Percentiles rank a stretch among this genome's conserved stretches.
Conservation (phyloP, 345 rosid species). For the Gossypioides kirkii region DNA sequence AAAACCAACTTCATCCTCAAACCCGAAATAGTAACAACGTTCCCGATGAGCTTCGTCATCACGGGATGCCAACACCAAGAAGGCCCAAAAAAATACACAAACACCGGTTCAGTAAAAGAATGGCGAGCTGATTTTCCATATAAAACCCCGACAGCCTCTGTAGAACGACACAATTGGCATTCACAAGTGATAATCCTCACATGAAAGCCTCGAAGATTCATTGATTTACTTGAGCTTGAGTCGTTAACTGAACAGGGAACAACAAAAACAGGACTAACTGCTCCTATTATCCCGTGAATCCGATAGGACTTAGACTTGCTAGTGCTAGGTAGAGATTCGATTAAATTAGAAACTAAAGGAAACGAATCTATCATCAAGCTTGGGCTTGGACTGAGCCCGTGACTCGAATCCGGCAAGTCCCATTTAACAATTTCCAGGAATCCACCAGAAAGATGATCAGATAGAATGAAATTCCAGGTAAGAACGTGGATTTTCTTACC, state of each 20-base stretch:
- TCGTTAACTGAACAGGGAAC: constrained; percentile 47
- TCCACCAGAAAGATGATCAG: constrained; percentile 44
- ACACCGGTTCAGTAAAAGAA: constrained; percentile 34
- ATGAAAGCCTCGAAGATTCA: constrained; percentile 58
- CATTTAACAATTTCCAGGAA: constrained; percentile 78
- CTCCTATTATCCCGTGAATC: constrained; percentile 56
- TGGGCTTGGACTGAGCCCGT: constrained; percentile 28
- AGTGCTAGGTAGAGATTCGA: constrained; percentile 23
- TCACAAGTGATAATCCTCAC: constrained; percentile 49
- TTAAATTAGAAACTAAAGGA: constrained; percentile 30
- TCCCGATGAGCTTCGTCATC: constrained; percentile 58
- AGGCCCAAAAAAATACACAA: constrained; percentile 59
- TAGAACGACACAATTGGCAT: constrained; percentile 40
- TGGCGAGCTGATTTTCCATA: constrained; percentile 18
- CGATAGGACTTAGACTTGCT: constrained; percentile 40
- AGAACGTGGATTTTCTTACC: constrained; percentile 43
- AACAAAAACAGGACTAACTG: constrained; percentile 58
- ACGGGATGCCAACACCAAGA: constrained; percentile 71
- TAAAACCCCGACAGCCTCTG: constrained; percentile 10
- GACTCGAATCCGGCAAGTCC: constrained; percentile 29
- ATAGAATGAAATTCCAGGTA: constrained; percentile 77
- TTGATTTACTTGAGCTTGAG: constrained; percentile 20
- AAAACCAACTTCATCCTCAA: constrained; percentile 67
- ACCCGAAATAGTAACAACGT: constrained; percentile 38
- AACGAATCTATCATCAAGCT: constrained; percentile 26